Evolutionary conservation across 2,329 filamentous ascomycete species (phyloP), one percentile per base, ranked within the genome.

Genomic region (Colletotrichum liriopes): DNA sequence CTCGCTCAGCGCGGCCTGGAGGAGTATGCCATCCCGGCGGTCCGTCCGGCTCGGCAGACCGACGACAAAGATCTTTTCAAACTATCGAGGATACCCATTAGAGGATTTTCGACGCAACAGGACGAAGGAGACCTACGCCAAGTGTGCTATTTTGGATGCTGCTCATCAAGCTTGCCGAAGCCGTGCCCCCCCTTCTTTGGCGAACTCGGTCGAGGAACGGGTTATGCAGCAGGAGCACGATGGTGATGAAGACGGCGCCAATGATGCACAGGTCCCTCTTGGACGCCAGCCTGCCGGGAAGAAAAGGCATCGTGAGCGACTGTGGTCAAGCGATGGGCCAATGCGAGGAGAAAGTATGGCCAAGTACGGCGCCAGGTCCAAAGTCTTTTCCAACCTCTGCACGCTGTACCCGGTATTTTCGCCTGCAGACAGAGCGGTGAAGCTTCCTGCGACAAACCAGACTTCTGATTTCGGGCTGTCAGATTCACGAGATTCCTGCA

Each of bases 61-160:
- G 60, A 90, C 82, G 29, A 87, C 86, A 73, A 89, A 83, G 18
- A 90, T 85, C 64, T 86, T 82, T 43, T 86, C 80, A 73, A 90
- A 90, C 87, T 89, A 35, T 1, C 18, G 20, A 23, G 6, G 2
- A 0, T 5, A 5, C 5, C 35, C 3, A 41, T 56, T 3, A 63
- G 45, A 20, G 35, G 51, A 12, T 29, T 18, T n/a, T 3, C 7
- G 23, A 1, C 5, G 5, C 7, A 12, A 4, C 39, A n/a, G 5
- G 52, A 26, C 2, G 16, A 14, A 5, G 3, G 5, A 23, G 18
- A 69, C 65, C 63, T 32, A 72, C 69, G n/a, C 69, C 69, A 16
- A 72, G 14, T 3, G 69, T 72, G 32, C 54, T 68, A 23, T 72
- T 72, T 35, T 64, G 18, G n/a, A 72, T 69, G 5, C 56, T 16